Evolutionary conservation across 352 stramenopile species (phyloP).

Genomic region (Thalassiosira ordinaria): DNA sequence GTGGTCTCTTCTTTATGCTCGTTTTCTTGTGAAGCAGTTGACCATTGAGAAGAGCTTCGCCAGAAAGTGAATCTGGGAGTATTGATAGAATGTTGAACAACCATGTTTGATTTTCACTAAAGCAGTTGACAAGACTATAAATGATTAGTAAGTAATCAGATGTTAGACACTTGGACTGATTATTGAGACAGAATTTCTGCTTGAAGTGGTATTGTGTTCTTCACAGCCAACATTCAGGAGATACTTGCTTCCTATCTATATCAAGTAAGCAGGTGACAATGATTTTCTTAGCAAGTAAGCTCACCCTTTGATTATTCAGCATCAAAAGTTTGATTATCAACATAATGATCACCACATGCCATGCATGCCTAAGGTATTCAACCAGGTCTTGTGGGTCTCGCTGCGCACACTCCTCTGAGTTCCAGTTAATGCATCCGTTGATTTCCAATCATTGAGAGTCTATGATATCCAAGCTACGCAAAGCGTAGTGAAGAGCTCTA

Average conservation of each 20-base stretch:
- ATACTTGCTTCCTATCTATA: not conserved
- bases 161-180: not conserved
- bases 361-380: no score
- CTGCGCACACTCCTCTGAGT: no score
- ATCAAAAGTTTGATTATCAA: no score
- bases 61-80: no score
- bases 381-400: no score
- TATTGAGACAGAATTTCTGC: not conserved
- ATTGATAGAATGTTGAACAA: conserved; percentile 8
- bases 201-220: no score
- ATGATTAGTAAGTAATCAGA: not conserved
- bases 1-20: not conserved
- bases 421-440: no score
- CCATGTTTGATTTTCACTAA: conserved; percentile 7
- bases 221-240: not conserved
- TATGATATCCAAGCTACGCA: no score
- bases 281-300: no score
- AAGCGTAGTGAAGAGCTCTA: no score
- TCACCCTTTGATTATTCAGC: no score
- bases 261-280: not conserved
- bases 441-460: not conserved
- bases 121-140: not conserved
- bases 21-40: not conserved
- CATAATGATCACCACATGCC: no score
- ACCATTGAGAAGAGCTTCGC: not conserved